Conservation (phyloP, 768 basidiomycete species). For the Leucosporidium scottii region DNA sequence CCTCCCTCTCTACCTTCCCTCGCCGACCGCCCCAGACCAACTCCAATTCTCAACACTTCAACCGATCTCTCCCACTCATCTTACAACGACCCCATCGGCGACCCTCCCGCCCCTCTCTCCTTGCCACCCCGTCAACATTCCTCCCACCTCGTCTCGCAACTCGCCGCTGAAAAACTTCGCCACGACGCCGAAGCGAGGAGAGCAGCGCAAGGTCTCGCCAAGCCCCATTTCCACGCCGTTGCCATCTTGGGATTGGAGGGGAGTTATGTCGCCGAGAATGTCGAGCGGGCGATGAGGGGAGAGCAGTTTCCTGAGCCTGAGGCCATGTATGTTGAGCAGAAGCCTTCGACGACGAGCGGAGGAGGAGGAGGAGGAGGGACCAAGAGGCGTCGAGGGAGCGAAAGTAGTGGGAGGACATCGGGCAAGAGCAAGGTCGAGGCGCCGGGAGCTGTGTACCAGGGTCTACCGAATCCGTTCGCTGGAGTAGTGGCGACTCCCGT, state of each 20-base stretch:
- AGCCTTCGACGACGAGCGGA: constrained; percentile 43
- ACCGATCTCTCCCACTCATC: constrained; percentile 18
- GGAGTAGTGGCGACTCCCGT: constrained; percentile 15
- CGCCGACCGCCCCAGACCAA: constrained; percentile 18
- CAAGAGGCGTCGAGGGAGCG: not conserved
- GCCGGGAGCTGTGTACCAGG: constrained; percentile 48
- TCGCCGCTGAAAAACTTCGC: constrained; percentile 24
- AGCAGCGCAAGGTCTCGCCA: constrained; percentile 9
- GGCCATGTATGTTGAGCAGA: not conserved
- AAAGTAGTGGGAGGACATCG: constrained; percentile 28
- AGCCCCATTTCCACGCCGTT: constrained; percentile 16
- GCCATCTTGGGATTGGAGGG: constrained; percentile 21
- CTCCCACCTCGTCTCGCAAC: constrained; percentile 9
- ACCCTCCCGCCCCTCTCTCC: not conserved
- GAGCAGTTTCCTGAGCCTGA: constrained; percentile 5
- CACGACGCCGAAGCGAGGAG: constrained; percentile 17
- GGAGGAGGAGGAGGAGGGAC: constrained; percentile 18
- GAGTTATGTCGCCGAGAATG: constrained; percentile 14
- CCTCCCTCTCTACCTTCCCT: constrained; percentile 16
- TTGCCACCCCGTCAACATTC: constrained; percentile 24
- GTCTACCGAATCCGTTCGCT: constrained; percentile 32
- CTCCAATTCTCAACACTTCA: constrained; percentile 14
- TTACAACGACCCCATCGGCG: constrained; percentile 20
- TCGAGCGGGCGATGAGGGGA: constrained; percentile 26
- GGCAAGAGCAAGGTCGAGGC: constrained; percentile 51